These are phyloP conservation scores for Plasmopara halstedii DNA, from an alignment of 352 stramenopile genomes.

Conservation along the genomic window DNA sequence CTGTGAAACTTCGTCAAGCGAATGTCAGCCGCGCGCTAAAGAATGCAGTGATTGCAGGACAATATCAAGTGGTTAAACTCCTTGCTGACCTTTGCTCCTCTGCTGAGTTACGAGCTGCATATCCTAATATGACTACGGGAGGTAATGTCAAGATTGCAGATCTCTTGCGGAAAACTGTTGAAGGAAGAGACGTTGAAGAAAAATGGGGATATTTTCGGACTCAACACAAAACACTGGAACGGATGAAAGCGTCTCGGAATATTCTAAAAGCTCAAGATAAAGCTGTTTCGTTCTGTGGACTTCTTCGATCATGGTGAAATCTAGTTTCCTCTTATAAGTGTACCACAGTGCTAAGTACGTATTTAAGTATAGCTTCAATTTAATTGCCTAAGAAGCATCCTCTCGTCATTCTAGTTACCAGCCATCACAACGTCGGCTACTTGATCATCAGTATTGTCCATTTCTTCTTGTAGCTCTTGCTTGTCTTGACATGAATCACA, in stretches of 20 bases:
- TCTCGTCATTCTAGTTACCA: neutral
- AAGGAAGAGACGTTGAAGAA: conserved; percentile 12
- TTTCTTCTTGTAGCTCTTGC: neutral
- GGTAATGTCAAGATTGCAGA: conserved; percentile 3
- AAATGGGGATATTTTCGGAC: conserved; percentile 15
- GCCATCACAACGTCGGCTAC: neutral
- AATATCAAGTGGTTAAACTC: conserved; percentile 7
- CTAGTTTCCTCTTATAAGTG: neutral
- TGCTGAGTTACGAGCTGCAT: conserved; percentile 5
- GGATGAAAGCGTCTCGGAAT: conserved; percentile 5
- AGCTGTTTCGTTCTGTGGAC: conserved; percentile 10
- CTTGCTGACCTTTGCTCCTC: conserved; percentile 11
- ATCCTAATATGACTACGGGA: neutral
- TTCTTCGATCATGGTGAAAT: conserved; percentile 13
- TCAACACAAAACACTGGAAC: conserved; percentile 14
- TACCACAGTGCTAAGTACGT: too few relatives aligned
- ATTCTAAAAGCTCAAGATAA: neutral
- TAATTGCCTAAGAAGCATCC: too few relatives aligned
- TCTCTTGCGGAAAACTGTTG: conserved; percentile 7
- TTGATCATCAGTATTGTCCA: neutral
- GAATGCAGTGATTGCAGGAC: conserved; percentile 3
- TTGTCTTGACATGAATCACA: neutral
- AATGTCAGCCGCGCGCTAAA: conserved; percentile 14
- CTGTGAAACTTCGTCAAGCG: conserved; percentile 9
- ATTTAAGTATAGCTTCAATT: too few relatives aligned